Evolutionary conservation across 148 eudicot species (phyloP).

Genomic region (Chenopodium quinoa): DNA sequence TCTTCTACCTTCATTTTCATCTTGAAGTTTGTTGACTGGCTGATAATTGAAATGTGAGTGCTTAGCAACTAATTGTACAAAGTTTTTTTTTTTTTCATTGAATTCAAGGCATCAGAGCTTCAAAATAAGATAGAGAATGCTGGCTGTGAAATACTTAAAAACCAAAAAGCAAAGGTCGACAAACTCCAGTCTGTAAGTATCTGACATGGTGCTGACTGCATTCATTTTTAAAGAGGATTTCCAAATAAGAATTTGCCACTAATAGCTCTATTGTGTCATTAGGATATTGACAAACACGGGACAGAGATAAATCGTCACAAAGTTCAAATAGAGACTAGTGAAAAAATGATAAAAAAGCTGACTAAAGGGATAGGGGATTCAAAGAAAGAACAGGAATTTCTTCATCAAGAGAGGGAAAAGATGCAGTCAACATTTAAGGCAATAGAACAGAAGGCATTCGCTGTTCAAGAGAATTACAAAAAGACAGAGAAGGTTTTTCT

Average conservation of each 20-base stretch:
- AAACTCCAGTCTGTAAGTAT: slow-evolving; percentile 86
- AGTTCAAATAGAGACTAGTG: slow-evolving; percentile 88
- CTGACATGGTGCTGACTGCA: background rate
- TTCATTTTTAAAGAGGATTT: background rate
- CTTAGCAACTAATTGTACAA: background rate
- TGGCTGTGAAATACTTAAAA: slow-evolving; percentile 84
- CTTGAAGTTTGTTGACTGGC: background rate
- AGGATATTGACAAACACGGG: slow-evolving; percentile 86
- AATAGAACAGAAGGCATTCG: slow-evolving; percentile 75
- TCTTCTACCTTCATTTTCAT: background rate
- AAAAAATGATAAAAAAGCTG: slow-evolving; percentile 75
- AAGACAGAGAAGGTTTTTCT: slow-evolving; percentile 64
- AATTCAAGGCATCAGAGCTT: slow-evolving; percentile 66
- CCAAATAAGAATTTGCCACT: background rate
- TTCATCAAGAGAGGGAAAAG: slow-evolving; percentile 59
- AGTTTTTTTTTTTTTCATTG: background rate
- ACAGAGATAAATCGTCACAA: slow-evolving; percentile 88
- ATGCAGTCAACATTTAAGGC: slow-evolving; percentile 59
- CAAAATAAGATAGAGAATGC: slow-evolving; percentile 92
- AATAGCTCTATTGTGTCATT: slow-evolving; percentile 7
- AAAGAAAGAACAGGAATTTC: slow-evolving; percentile 70
- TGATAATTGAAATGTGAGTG: background rate
- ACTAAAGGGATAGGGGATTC: slow-evolving; percentile 82
- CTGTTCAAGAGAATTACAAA: slow-evolving; percentile 72
- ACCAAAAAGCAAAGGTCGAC: slow-evolving; percentile 67